Base-by-base conservation (phyloP, 2,329 filamentous ascomycete species). In the Pseudogymnoascus sp. region DNA sequence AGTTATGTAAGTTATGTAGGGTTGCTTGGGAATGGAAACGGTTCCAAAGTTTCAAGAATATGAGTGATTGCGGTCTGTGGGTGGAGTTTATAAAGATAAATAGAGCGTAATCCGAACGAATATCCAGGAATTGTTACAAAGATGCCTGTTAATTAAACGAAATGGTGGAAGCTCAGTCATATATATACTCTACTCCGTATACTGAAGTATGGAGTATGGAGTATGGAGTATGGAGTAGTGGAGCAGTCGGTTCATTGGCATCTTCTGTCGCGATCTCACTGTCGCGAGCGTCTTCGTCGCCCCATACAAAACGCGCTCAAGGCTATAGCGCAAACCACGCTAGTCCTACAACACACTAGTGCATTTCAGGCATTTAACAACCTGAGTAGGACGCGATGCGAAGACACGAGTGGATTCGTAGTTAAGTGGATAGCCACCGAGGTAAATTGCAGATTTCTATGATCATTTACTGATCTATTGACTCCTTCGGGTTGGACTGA, bases 361-460 rank as follows among this genome's bases (percentile, higher is more conserved):
- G 11, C 8, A 56, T 18, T 34, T 56, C 28, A 56, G 49, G 49
- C 49, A 34, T 56, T 56, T 56, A 56, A 56, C 28, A 56, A 56
- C 49, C 18, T 34, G 49, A 56, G 2, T 9, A 56, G 28, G 49
- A 56, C 49, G 49, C 49, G 49, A 56, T 56, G 49, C 28, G 49
- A 56, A 56, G 49, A 56, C 46, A 53, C 28, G 49, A 56, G 49
- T 56, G 46, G 46, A 53, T 53, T 53, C 46, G 25, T 53, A 53
- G 46, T 8, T 21, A 56, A 56, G 49, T 56, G 49, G 49, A 28
- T 56, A 34, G 49, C 28, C 49, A 56, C 49, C 28, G 49, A 56
- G 49, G 28, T 56, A 56, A 56, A 56, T 56, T 56, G 28, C 49
- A 53, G 25, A 34, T 56, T 53, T 56, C 49, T 56, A 34, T 21